Percentiles rank a stretch among this genome's conserved stretches.
phyloP scores from a whole-genome alignment of 495 filamentous ascomycete genomes.

The Xylaria intraflava region DNA sequence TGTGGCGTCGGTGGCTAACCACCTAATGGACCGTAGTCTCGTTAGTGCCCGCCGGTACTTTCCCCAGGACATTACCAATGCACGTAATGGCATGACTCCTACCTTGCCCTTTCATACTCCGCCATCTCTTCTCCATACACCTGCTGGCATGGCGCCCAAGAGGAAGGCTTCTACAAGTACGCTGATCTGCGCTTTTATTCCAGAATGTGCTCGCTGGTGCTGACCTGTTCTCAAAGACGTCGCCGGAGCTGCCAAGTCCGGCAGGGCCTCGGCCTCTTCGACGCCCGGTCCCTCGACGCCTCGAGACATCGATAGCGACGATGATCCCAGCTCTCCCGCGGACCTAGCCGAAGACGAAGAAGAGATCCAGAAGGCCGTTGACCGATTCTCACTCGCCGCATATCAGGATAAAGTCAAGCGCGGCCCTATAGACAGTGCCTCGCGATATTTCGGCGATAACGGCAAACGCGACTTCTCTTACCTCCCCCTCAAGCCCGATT shows the following conservation, averaged over 20 bases:
- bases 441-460: slow-evolving; percentile 34
- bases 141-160: slow-evolving; percentile 60
- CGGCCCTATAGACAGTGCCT: slow-evolving; percentile 37
- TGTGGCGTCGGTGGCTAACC: too few species aligned
- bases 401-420: slow-evolving; percentile 33
- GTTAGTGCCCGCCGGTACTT: too few species aligned
- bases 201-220: slow-evolving; percentile 29
- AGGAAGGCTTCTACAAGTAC: slow-evolving; percentile 63
- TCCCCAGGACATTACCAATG: too few species aligned
- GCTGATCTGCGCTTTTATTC: slow-evolving; percentile 17
- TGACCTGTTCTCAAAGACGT: slow-evolving; percentile 35
- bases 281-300: slow-evolving; percentile 62
- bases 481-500: slow-evolving; percentile 76
- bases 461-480: slow-evolving; percentile 66
- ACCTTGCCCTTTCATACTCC: background rate
- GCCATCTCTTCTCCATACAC: background rate
- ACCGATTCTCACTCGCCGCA: slow-evolving; percentile 55
- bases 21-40: too few species aligned
- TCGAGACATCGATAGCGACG: slow-evolving; percentile 59
- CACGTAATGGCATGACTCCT: too few species aligned
- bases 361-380: slow-evolving; percentile 53
- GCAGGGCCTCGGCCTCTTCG: slow-evolving; percentile 55
- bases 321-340: slow-evolving; percentile 30
- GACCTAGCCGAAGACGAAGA: slow-evolving; percentile 46
- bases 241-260: slow-evolving; percentile 45